Evolutionary conservation across 179 eudicot genomes (phyloP).

Genomic region (Beta lomatogona): DNA sequence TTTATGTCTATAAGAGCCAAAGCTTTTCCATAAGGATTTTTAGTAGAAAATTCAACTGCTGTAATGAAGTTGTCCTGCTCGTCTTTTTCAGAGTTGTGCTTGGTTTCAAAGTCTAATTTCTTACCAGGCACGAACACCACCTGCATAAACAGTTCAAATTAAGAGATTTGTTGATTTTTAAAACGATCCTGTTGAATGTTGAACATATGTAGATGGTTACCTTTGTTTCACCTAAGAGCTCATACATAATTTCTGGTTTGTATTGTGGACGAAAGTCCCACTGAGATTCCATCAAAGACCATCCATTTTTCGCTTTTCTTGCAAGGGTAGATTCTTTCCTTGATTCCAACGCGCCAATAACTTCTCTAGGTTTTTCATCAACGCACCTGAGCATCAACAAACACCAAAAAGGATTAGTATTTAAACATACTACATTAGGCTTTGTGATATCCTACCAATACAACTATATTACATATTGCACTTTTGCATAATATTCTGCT

Average conservation of each 20-base stretch:
- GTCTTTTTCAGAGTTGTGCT: background rate
- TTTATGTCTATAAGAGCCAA: constrained; percentile 7
- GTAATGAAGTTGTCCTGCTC: background rate
- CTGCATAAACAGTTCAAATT: background rate
- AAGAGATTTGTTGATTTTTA: background rate
- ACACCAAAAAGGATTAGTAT: background rate
- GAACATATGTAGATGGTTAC: background rate
- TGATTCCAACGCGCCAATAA: background rate
- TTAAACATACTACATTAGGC: background rate
- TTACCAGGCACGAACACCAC: constrained; percentile 5
- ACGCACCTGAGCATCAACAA: background rate
- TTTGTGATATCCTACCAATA: background rate
- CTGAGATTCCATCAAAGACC: constrained; percentile 10
- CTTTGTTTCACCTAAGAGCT: constrained; percentile 17
- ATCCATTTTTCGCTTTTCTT: background rate
- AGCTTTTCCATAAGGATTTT: constrained; percentile 15
- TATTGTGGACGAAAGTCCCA: constrained; percentile 2
- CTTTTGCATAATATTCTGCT: background rate
- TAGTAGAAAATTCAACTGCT: constrained; percentile 17
- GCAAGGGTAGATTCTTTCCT: background rate
- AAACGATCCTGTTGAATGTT: background rate
- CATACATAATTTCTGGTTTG: background rate
- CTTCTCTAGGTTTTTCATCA: background rate
- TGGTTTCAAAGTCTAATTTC: background rate
- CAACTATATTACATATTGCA: background rate